These are phyloP conservation scores for Diaporthe citrichinensis DNA, from an alignment of 2,329 filamentous ascomycete genomes.

Conservation along the genomic window DNA sequence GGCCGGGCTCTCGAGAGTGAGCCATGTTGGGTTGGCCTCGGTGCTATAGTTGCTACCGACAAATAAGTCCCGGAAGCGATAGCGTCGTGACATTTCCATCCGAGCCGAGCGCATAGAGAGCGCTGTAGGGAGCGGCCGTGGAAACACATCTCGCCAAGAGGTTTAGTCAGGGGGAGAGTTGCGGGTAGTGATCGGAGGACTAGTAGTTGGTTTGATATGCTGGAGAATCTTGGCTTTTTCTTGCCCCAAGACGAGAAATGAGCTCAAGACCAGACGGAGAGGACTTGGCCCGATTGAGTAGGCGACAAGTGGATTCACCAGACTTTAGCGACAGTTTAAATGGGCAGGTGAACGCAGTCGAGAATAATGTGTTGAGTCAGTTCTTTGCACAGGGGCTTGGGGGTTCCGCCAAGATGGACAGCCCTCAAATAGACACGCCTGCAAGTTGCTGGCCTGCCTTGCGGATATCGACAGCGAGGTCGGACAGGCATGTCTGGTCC, in stretches of 20 bases:
- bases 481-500: not conserved
- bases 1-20: not conserved
- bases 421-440: not conserved
- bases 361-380: not conserved
- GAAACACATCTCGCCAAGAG: not conserved
- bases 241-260: not conserved
- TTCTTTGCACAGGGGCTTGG: not conserved
- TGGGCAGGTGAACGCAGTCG: not conserved
- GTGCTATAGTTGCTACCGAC: not conserved
- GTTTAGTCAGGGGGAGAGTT: slow-evolving; percentile 11
- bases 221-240: slow-evolving; percentile 14
- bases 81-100: not conserved
- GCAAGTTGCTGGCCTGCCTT: not conserved
- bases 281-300: not conserved
- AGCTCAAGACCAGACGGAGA: not conserved
- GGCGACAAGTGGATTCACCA: not conserved
- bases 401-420: slow-evolving; percentile 2
- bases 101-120: not conserved
- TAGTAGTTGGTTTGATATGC: not conserved
- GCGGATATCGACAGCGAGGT: not conserved
- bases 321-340: not conserved
- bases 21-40: not conserved
- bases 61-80: not conserved
- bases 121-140: not conserved
- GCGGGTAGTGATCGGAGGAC: not conserved